Percentiles rank a stretch among this genome's conserved stretches.
These are phyloP conservation scores for Neurospora africana DNA, from an alignment of 495 filamentous ascomycete species.

Conservation along the genomic window DNA sequence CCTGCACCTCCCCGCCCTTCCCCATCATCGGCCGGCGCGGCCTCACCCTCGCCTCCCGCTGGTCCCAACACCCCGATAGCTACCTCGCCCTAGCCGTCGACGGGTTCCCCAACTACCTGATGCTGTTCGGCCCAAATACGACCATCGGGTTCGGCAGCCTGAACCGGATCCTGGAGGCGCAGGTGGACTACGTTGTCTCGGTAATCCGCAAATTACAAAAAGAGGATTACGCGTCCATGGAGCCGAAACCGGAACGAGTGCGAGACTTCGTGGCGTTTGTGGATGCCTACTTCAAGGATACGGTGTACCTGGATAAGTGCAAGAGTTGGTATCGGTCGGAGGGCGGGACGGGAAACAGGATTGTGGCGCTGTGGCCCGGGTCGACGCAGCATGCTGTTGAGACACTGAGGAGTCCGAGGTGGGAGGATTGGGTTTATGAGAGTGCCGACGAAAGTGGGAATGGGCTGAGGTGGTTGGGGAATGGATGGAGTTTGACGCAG, in stretches of 20 bases:
- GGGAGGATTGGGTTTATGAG: constrained; percentile 37
- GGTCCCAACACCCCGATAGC: constrained; percentile 42
- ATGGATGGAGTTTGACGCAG: constrained; percentile 39
- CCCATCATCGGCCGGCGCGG: constrained; percentile 40
- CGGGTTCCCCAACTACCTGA: constrained; percentile 58
- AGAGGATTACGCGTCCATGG: constrained; percentile 52
- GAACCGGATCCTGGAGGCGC: constrained; percentile 44
- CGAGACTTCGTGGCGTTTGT: constrained; percentile 52
- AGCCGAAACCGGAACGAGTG: constrained; percentile 42
- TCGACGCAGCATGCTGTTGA: constrained; percentile 34
- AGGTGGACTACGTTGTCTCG: constrained; percentile 52
- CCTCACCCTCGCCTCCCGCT: constrained; percentile 39
- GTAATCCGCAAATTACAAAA: constrained; percentile 56
- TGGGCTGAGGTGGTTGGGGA: constrained; percentile 37
- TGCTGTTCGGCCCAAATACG: constrained; percentile 50
- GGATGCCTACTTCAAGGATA: constrained; percentile 52
- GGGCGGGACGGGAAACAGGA: constrained; percentile 21
- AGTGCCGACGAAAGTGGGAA: constrained; percentile 10
- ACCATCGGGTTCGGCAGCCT: constrained; percentile 47
- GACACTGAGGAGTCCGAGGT: constrained; percentile 30
- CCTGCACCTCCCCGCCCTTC: constrained; percentile 49
- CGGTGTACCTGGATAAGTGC: constrained; percentile 56
- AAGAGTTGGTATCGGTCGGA: constrained; percentile 57
- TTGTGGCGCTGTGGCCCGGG: constrained; percentile 34
- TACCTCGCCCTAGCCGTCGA: constrained; percentile 57